phyloP scores from a whole-genome alignment of 116 monocot species.

The Phalaenopsis hybrid region DNA sequence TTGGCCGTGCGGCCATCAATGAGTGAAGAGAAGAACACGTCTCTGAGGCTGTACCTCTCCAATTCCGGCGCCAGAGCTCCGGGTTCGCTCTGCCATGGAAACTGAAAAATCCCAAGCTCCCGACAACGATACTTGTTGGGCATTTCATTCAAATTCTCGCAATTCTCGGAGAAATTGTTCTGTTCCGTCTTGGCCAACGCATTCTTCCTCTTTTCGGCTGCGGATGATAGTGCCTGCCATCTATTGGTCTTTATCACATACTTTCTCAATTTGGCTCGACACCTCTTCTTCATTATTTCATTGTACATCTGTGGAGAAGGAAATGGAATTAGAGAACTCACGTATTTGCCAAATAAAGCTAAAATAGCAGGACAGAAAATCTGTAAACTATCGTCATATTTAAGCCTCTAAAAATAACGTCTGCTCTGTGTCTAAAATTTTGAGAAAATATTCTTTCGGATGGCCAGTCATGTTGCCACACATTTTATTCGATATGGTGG shows the following conservation, averaged over 20 bases:
- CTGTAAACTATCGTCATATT: too few species aligned
- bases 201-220: not conserved
- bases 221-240: not conserved
- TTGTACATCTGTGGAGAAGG: not conserved
- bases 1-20: conserved; percentile 43
- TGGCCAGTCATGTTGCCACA: too few species aligned
- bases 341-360: not conserved
- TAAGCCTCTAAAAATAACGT: too few species aligned
- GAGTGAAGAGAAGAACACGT: conserved; percentile 58
- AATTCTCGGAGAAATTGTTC: not conserved
- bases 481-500: too few species aligned
- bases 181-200: not conserved
- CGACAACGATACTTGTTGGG: not conserved
- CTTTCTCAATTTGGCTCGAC: not conserved
- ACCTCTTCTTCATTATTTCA: not conserved
- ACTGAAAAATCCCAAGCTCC: conserved; percentile 38
- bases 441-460: too few species aligned
- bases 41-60: conserved; percentile 18
- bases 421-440: too few species aligned
- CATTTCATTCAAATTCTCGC: not conserved
- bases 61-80: not conserved
- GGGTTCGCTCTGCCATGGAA: conserved; percentile 36
- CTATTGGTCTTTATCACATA: too few species aligned
- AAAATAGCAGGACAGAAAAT: not conserved
- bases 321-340: not conserved